Conservation (phyloP, 2,329 filamentous ascomycete species). For the Fusarium longipes region DNA sequence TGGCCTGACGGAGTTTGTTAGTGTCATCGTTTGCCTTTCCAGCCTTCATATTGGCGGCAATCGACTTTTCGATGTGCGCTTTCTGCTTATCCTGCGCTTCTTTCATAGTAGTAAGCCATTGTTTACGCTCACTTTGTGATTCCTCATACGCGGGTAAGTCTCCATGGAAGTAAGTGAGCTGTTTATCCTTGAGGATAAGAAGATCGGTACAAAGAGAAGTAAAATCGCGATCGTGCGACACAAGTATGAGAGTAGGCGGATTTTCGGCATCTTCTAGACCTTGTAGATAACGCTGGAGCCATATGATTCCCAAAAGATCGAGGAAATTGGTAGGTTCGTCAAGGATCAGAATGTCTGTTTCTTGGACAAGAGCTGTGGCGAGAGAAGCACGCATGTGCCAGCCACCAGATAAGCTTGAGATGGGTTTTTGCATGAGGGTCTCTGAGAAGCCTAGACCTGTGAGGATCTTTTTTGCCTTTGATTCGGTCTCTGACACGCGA, state of each 20-base stretch:
- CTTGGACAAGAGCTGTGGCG: conserved; percentile 74
- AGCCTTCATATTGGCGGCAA: conserved; percentile 77
- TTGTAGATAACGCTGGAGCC: conserved; percentile 80
- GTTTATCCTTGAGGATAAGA: conserved; percentile 78
- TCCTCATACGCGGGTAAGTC: conserved; percentile 78
- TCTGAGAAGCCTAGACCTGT: conserved; percentile 78
- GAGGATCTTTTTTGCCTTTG: conserved; percentile 73
- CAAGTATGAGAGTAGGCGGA: conserved; percentile 77
- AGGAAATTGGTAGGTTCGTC: conserved; percentile 92
- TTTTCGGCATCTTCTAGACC: conserved; percentile 62
- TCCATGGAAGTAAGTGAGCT: conserved; percentile 79
- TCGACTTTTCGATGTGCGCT: conserved; percentile 82
- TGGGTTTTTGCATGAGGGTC: conserved; percentile 66
- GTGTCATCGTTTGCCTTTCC: conserved; percentile 83
- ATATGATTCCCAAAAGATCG: conserved; percentile 84
- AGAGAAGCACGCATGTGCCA: conserved; percentile 78
- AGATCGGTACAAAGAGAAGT: conserved; percentile 81
- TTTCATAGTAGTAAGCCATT: conserved; percentile 78
- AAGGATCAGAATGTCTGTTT: conserved; percentile 81
- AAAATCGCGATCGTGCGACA: conserved; percentile 88
- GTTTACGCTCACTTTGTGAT: conserved; percentile 73
- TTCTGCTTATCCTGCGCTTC: conserved; percentile 85
- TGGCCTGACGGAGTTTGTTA: conserved; percentile 87
- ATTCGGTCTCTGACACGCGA: conserved; percentile 72
- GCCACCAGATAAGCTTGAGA: conserved; percentile 78